Conservation (phyloP, 176 grass and related monocot genomes). For the Hordeum vulgare region MorexV3_pseudomolecules_assembly NC_058523.1:383959915-383960414, state of each 20-base stretch:
- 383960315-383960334: too few relatives aligned
- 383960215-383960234: not conserved
- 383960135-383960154: not conserved
- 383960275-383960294: not conserved
- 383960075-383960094: not conserved
- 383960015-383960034: not conserved
- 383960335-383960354: not conserved
- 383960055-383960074: not conserved
- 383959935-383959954: not conserved
- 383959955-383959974: not conserved
- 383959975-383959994: not conserved
- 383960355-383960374: not conserved
- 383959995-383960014: not conserved
- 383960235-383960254: not conserved
- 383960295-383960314: not conserved
- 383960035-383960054: not conserved
- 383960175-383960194: not conserved
- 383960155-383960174: not conserved
- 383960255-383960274: not conserved
- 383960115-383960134: not conserved
- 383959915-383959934: not conserved
- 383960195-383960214: not conserved
- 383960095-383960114: not conserved
- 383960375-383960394: not conserved
- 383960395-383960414: not conserved